Conservation (phyloP, 306 rosid genomes). For the Vicia faba region DNA sequence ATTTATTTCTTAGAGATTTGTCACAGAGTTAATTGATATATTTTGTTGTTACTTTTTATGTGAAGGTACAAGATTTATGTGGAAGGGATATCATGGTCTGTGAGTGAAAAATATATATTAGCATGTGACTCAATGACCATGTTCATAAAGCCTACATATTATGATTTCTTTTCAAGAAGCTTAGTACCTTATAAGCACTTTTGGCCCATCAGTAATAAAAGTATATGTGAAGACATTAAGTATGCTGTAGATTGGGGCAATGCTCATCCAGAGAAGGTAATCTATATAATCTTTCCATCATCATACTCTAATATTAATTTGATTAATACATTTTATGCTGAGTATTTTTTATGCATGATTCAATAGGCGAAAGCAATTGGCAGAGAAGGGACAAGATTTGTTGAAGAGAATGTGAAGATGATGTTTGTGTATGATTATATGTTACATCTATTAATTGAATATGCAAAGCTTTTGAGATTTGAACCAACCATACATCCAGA, state of each 20-base stretch:
- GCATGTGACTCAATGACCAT: constrained; percentile 15
- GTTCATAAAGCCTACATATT: constrained; percentile 2
- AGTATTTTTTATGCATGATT: neutral
- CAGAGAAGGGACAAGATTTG: constrained; percentile 32
- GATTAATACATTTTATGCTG: neutral
- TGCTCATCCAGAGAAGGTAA: neutral
- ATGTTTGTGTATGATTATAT: constrained; percentile 50
- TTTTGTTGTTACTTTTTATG: neutral
- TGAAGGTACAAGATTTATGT: constrained; percentile 46
- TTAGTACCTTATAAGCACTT: neutral
- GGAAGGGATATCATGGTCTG: constrained; percentile 2
- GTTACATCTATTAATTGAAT: constrained; percentile 45
- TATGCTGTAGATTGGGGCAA: constrained; percentile 10
- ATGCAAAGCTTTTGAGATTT: constrained; percentile 45
- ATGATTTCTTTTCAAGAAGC: constrained; percentile 10
- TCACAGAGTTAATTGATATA: neutral
- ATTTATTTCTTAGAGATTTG: neutral
- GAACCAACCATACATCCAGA: constrained; percentile 38
- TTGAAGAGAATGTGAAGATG: constrained; percentile 45
- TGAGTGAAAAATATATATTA: constrained; percentile 14
- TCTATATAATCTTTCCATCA: no score
- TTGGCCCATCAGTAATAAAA: neutral
- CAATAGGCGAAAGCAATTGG: constrained; percentile 46
- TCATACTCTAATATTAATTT: no score
- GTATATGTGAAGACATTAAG: constrained; percentile 5